A percentile compares a stretch with the other conserved stretches of the same genome.
Evolutionary conservation across 495 filamentous ascomycete species (phyloP).

Genomic region (Amniculicola lignicola): DNA sequence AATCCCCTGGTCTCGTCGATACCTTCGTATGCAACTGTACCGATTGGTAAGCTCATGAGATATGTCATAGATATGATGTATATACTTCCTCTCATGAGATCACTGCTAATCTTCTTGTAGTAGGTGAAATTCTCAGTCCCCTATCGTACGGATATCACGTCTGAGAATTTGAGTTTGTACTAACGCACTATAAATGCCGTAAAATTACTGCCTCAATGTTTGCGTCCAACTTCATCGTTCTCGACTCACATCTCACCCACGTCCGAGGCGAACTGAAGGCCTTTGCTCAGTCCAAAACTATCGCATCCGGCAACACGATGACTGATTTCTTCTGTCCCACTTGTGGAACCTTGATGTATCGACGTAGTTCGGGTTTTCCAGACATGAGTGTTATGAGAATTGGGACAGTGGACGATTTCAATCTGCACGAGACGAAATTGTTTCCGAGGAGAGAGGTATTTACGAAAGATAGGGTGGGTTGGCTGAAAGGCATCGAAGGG

Average conservation of each 20-base stretch:
- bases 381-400: conserved; percentile 21
- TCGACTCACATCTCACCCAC: conserved; percentile 14
- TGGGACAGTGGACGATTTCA: conserved; percentile 31
- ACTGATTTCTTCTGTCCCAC: conserved; percentile 25
- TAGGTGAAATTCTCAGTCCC: too few relatives aligned
- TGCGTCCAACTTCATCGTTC: conserved; percentile 26
- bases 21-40: conserved; percentile 28
- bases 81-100: too few relatives aligned
- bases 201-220: conserved; percentile 28
- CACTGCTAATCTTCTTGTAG: too few relatives aligned
- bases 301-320: conserved; percentile 10
- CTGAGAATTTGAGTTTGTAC: too few relatives aligned
- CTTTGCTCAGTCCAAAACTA: conserved; percentile 5
- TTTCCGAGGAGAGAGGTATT: conserved; percentile 18
- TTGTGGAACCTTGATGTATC: conserved; percentile 29
- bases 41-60: too few relatives aligned
- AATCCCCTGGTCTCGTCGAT: conserved; percentile 11
- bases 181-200: too few relatives aligned
- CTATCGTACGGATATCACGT: too few relatives aligned
- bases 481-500: conserved; percentile 14
- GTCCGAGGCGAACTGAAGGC: conserved; percentile 5
- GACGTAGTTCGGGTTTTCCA: conserved; percentile 17
- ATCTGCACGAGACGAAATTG: conserved; percentile 26
- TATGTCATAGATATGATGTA: too few relatives aligned
- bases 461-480: conserved; percentile 7